Evolutionary conservation across 2,329 filamentous ascomycete genomes (phyloP), one percentile per base, ranked within the genome.

Genomic region (Alternaria longipes): DNA sequence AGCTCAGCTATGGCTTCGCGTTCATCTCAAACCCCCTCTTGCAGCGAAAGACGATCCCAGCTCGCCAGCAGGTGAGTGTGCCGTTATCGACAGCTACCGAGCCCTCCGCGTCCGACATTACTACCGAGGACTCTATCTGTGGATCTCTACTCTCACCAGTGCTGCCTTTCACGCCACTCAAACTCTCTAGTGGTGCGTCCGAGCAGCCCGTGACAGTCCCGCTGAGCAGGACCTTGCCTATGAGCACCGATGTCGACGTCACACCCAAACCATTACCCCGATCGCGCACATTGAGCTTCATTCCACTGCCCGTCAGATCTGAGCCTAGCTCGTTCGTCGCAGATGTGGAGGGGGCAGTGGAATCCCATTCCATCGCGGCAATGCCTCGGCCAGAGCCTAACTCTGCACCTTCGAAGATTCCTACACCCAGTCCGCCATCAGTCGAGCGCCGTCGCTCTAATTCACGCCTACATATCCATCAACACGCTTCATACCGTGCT

Each of bases 251-350:
- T 34, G 22, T 52, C 14, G 62, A 72, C 24, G 54, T 59, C 3
- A 72, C 66, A 20, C 67, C 67, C 2, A 70, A 59, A 47, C 57
- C 68, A 40, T 52, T 75, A 5, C 70, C 73, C 24, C 70, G 73
- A 49, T 74, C 74, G 22, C 73, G 66, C 26, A 77, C 75, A 14
- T 61, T 73, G 62, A 77, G 74, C 64, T 75, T 69, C 65, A 74
- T 78, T 42, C 74, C 76, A 9, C 70, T 71, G 5, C 69, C 69
- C 4, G 65, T 62, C 34, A 66, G 62, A 30, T 55, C 53, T 3
- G 67, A 60, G 18, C 62, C 63, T 28, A 54, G 59, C 20, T 56
- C 59, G 1, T 62, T 62, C 18, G 28, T 41, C 18, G 26, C 46
- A 26, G 62, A 62, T 7, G 20, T 45, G 20, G 54, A 63, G 4